A percentile compares a stretch with the other conserved stretches of the same genome.
phyloP scores from a whole-genome alignment of 768 basidiomycete species.

The Chalciporus piperatus region DNA sequence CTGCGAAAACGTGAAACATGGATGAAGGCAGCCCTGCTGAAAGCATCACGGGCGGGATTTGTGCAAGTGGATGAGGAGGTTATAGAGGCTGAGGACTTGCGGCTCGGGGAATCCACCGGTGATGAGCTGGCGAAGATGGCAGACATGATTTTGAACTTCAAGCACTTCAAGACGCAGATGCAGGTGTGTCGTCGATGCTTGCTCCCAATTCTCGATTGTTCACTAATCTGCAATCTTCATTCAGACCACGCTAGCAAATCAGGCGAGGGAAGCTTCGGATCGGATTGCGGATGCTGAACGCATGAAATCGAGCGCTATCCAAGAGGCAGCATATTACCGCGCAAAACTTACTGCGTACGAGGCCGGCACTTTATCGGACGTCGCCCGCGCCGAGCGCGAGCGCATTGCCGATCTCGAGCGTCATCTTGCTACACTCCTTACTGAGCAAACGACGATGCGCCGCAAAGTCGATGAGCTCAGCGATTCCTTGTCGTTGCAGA shows the following conservation, averaged over 20 bases:
- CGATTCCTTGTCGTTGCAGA: constrained; percentile 74
- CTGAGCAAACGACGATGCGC: constrained; percentile 64
- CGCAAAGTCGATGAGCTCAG: constrained; percentile 68
- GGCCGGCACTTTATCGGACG: constrained; percentile 58
- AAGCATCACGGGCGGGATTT: constrained; percentile 79
- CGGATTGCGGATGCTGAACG: constrained; percentile 79
- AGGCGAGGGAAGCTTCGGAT: constrained; percentile 75
- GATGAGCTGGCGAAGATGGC: constrained; percentile 52
- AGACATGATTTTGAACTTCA: constrained; percentile 78
- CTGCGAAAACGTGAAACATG: constrained; percentile 77
- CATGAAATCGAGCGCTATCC: constrained; percentile 70
- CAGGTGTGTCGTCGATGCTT: constrained; percentile 56
- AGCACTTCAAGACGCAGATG: constrained; percentile 82
- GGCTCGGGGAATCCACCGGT: constrained; percentile 32
- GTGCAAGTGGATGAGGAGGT: constrained; percentile 58
- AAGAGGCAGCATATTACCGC: constrained; percentile 95
- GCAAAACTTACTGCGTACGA: constrained; percentile 92
- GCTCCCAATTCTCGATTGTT: neutral
- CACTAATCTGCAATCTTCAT: neutral
- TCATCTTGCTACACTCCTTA: constrained; percentile 57
- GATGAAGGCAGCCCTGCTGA: constrained; percentile 77
- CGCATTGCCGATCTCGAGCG: constrained; percentile 73
- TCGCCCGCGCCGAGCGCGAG: constrained; percentile 71
- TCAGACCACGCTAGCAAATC: constrained; percentile 70
- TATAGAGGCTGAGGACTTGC: constrained; percentile 32